Evolutionary conservation across 192 early-diverging fungal genomes (phyloP).

Genomic region (Coemansia sp.): DNA sequence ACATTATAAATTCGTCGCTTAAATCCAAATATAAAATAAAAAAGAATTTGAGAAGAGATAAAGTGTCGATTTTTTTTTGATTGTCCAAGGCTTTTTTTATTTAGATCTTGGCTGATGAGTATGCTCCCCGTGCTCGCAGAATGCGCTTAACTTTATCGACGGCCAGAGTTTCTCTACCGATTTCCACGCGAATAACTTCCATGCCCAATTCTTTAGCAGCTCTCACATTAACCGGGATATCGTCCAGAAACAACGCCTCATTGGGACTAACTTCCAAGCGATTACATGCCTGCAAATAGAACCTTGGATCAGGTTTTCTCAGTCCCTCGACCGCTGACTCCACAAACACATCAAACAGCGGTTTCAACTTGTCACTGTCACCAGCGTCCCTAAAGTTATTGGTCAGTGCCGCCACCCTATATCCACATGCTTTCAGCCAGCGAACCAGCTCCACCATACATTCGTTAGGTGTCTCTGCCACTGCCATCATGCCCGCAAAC

Average conservation of each 20-base stretch:
- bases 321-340: conserved; percentile 78
- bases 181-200: conserved; percentile 65
- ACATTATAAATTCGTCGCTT: conserved; percentile 7
- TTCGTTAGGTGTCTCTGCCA: conserved; percentile 25
- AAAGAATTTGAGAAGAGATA: conserved; percentile 9
- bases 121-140: conserved; percentile 20
- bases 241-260: conserved; percentile 82
- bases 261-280: conserved; percentile 66
- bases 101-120: conserved; percentile 17
- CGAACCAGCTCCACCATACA: conserved; percentile 35
- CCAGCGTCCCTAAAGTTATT: conserved; percentile 73
- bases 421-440: conserved; percentile 54
- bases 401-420: conserved; percentile 78
- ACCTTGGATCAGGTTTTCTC: conserved; percentile 80
- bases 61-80: not conserved
- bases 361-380: conserved; percentile 19
- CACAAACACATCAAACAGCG: conserved; percentile 74
- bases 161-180: conserved; percentile 39
- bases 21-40: conserved; percentile 1
- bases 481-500: conserved; percentile 46
- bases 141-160: conserved; percentile 31
- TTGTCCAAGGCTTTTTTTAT: not conserved
- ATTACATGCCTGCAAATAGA: conserved; percentile 78
- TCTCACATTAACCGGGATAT: conserved; percentile 79
- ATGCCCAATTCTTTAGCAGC: conserved; percentile 74